Evolutionary conservation across 2,329 filamentous ascomycete species (phyloP), one percentile per base, ranked within the genome.

Genomic region (Aaosphaeria pasadenensis): DNA sequence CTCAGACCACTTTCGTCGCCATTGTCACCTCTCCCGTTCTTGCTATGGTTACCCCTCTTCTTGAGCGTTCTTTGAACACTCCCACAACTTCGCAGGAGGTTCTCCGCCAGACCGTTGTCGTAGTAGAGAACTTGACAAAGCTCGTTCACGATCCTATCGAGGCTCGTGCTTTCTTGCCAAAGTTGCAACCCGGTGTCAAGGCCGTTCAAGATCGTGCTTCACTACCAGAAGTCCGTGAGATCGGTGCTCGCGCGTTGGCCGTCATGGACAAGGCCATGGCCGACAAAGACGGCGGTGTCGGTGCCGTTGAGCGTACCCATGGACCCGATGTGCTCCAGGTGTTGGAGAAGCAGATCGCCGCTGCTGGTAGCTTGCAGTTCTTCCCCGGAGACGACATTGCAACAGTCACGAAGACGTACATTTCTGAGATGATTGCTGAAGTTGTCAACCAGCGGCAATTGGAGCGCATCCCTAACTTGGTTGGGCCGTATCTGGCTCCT

Each of bases 1-100:
- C 91, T 4, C 90, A 95, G 76, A 99, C 94, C 7, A 99, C 94
- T n/a, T 99, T 99, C 60, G 94, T 99, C 45, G 91, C 94, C 47
- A 82, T 95, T 55, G 94, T 99, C 60, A 96, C 91, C 9, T 96
- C 92, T 6, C 94, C 94, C 7, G 92, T 97, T 5, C 83, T 99
- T 49, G 94, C 94, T 13, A 84, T 99, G 47, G 81, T 99, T 47
- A 99, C 94, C 1, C 94, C 94, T 41, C 87, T 97, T 58, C 84
- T 99, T 30, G 94, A 97, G 75, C 87, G 94, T 59, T 90, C 91
- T 13, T 82, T 99, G 52, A 96, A 96, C 77, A 92, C 86, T 52
- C 94, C 92, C 6, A 83, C 83, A 11, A 99, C 94, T 4, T 81
- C 89, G 4, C 94, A 99, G 71, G 94, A 99, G 74, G 91, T 97